A percentile compares a stretch with the other conserved stretches of the same genome.
Conservation (phyloP, 2,329 filamentous ascomycete species). For the Botrytis deweyae region DNA sequence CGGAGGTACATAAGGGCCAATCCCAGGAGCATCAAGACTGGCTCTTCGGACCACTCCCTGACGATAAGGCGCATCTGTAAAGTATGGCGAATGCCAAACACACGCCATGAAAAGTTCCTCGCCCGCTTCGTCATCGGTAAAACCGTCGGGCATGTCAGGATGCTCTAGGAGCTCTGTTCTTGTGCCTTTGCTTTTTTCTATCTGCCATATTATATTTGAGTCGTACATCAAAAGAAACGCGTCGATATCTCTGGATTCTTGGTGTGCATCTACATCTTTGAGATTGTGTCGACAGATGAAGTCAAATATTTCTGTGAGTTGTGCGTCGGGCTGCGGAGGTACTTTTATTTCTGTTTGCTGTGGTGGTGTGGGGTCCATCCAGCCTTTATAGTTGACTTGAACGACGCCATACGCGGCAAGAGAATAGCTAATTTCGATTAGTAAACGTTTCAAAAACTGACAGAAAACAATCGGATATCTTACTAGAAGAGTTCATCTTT, state of each 20-base stretch:
- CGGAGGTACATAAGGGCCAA: not conserved
- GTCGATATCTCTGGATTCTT: not conserved
- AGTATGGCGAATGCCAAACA: not conserved
- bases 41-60: not conserved
- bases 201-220: not conserved
- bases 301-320: not conserved
- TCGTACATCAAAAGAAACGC: not conserved
- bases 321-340: not conserved
- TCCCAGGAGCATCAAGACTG: not conserved
- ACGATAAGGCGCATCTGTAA: not conserved
- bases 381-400: not conserved
- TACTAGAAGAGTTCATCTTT: conserved; percentile 7
- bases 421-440: not conserved
- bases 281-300: not conserved
- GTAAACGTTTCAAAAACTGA: not conserved
- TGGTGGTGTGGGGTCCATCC: not conserved
- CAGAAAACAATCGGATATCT: not conserved
- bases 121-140: not conserved
- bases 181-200: not conserved
- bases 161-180: not conserved
- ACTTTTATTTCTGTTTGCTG: not conserved
- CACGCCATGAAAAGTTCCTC: not conserved
- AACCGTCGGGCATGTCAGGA: not conserved
- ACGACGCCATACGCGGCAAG: not conserved
- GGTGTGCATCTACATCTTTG: not conserved